phyloP scores from a whole-genome alignment of 805 yeast species.

The Candida patagonica region DNA sequence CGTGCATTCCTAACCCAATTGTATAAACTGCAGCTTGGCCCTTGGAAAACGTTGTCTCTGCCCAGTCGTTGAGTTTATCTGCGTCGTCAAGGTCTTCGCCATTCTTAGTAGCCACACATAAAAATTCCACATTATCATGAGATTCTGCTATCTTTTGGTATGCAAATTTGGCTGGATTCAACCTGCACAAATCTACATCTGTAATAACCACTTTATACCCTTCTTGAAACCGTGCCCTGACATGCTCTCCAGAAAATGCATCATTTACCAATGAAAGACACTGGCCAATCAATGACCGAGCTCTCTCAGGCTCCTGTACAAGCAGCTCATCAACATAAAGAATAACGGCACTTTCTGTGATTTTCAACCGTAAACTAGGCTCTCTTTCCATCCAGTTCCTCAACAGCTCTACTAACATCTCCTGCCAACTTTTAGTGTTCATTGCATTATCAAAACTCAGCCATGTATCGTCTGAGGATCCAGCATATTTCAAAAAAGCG shows the following conservation, averaged over 20 bases:
- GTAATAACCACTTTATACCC: constrained; percentile 65
- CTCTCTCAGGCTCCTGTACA: constrained; percentile 50
- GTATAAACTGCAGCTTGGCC: constrained; percentile 18
- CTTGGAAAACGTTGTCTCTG: constrained; percentile 11
- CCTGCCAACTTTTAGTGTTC: constrained; percentile 41
- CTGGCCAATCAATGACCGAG: constrained; percentile 67
- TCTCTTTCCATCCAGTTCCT: constrained; percentile 61
- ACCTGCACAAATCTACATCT: constrained; percentile 40
- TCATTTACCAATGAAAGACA: constrained; percentile 78
- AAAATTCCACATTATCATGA: constrained; percentile 17
- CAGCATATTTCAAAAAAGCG: constrained; percentile 46
- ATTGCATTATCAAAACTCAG: constrained; percentile 45
- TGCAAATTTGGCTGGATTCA: constrained; percentile 39
- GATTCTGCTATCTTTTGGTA: constrained; percentile 6
- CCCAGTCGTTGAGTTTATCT: constrained; percentile 24
- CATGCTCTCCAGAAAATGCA: constrained; percentile 47
- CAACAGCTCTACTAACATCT: constrained; percentile 45
- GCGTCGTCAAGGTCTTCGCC: constrained; percentile 21
- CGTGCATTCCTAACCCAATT: constrained; percentile 23
- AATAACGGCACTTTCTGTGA: constrained; percentile 67
- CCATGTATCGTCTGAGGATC: constrained; percentile 43
- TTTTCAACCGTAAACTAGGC: constrained; percentile 66
- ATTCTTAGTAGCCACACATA: constrained; percentile 19
- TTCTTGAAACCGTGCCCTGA: constrained; percentile 66
- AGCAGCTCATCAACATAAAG: constrained; percentile 62